These are phyloP conservation scores for Aspergillus aculeatus DNA, from an alignment of 2,329 filamentous ascomycete genomes.

Conservation along the genomic window DNA sequence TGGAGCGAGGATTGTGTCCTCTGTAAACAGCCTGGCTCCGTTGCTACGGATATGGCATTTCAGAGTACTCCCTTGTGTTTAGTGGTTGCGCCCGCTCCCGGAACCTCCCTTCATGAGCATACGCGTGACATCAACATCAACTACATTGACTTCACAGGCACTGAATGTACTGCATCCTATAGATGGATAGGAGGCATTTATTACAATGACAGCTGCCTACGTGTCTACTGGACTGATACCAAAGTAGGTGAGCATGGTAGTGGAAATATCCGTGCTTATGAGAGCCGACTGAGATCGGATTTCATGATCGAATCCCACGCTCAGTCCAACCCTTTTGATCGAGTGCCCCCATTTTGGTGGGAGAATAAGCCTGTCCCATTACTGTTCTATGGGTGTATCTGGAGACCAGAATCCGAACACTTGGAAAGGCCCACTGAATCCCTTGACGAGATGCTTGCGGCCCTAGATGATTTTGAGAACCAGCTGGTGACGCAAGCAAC, in stretches of 20 bases:
- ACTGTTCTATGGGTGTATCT: conserved; percentile 37
- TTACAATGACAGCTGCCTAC: conserved; percentile 18
- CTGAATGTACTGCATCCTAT: conserved; percentile 26
- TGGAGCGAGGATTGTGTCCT: conserved; percentile 1
- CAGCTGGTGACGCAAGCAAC: not conserved
- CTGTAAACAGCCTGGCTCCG: conserved; percentile 10
- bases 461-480: not conserved
- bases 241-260: conserved; percentile 26
- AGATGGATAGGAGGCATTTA: conserved; percentile 43
- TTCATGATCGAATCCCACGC: conserved; percentile 28
- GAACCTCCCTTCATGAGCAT: conserved; percentile 20
- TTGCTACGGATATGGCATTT: conserved; percentile 15
- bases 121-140: conserved; percentile 27
- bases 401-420: conserved; percentile 24
- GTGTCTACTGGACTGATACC: conserved; percentile 34
- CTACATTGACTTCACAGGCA: conserved; percentile 21
- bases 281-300: conserved; percentile 26
- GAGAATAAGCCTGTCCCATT: conserved; percentile 22
- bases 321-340: conserved; percentile 13
- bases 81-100: conserved; percentile 22
- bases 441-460: conserved; percentile 15
- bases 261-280: conserved; percentile 31
- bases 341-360: conserved; percentile 30
- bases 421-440: conserved; percentile 17
- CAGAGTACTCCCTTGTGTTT: conserved; percentile 31